These are phyloP conservation scores for Teunomyces stri DNA, from an alignment of 805 yeast genomes.

Conservation along the genomic window DNA sequence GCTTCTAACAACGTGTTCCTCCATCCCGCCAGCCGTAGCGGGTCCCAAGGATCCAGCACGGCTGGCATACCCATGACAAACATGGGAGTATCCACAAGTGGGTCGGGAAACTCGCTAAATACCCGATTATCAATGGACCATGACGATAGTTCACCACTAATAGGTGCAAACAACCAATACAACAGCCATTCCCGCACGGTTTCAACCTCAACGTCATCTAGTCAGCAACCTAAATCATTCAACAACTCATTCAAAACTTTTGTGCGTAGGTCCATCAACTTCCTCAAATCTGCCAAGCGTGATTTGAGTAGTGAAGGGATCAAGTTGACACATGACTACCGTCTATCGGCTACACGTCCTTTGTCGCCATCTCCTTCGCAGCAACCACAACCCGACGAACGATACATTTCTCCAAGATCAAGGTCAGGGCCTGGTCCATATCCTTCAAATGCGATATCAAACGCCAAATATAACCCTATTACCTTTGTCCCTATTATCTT, in stretches of 20 bases:
- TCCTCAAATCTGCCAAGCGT: conserved; percentile 22
- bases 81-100: conserved; percentile 12
- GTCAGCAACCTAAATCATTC: conserved; percentile 10
- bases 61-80: conserved; percentile 31
- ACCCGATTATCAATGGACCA: conserved; percentile 8
- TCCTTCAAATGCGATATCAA: conserved; percentile 73
- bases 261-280: conserved; percentile 11
- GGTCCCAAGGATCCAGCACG: conserved; percentile 25
- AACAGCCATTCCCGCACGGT: conserved; percentile 17
- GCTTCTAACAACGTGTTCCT: conserved; percentile 40
- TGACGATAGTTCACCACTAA: conserved; percentile 31
- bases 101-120: conserved; percentile 1
- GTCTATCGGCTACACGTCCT: not conserved
- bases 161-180: conserved; percentile 14
- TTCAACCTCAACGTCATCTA: conserved; percentile 18
- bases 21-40: conserved; percentile 18
- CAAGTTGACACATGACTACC: conserved; percentile 9
- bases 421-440: conserved; percentile 25
- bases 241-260: conserved; percentile 10
- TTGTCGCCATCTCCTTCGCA: not conserved
- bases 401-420: conserved; percentile 41
- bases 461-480: conserved; percentile 88
- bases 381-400: conserved; percentile 17
- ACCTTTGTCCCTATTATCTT: conserved; percentile 86
- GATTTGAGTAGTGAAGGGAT: conserved; percentile 26